Base-by-base conservation (phyloP, 192 early-diverging fungal genomes). In the Geranomyces variabilis region DNA sequence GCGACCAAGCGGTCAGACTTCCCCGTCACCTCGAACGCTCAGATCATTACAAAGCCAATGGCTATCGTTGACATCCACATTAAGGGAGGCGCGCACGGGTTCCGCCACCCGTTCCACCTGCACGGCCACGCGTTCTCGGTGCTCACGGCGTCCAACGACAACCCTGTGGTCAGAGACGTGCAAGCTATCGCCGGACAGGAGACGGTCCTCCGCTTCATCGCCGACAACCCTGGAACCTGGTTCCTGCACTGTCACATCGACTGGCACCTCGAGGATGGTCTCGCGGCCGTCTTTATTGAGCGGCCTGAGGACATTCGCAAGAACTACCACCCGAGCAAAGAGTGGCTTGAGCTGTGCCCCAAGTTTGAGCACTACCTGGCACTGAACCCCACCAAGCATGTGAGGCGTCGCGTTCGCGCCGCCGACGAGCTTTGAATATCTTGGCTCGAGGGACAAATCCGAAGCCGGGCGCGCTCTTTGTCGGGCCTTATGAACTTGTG, bases 171-270 rank as follows among this genome's bases (percentile, higher is more conserved):
- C 14, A 86, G 94, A 69, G 94, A 96, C 71, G 92, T 89, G 3
- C 81, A 93, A 15, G 75, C 82, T 8, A 84, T 94, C 7, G 81
- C 88, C 66, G 58, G 58, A 33, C 5, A 19, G 22, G 89, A 86
- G 62, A 81, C 84, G 7, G 80, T 90, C 8, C 74, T 96, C 71
- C 84, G 93, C 33, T 92, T 93, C 80, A 67, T 83, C 28, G 89
- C 91, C 12, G 88, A 93, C 75, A 94, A 94, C 77, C 90, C 91
- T 12, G 93, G 93, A 45, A 80, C 83, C 14, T 93, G 91, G 91
- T 75, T 92, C 63, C 83, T 93, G 81, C 94, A 94, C 81, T 96
- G 94, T 80, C 94, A 94, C 70, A 89, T 92, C 64, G 87, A 91
- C 58, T 90, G 89, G 86, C 87, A 90, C 78, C 77, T 92, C 49